A percentile compares a stretch with the other conserved stretches of the same genome.
These are phyloP conservation scores for Xylaria sp. DNA, from an alignment of 2,329 filamentous ascomycete species.

Conservation along the genomic window DNA sequence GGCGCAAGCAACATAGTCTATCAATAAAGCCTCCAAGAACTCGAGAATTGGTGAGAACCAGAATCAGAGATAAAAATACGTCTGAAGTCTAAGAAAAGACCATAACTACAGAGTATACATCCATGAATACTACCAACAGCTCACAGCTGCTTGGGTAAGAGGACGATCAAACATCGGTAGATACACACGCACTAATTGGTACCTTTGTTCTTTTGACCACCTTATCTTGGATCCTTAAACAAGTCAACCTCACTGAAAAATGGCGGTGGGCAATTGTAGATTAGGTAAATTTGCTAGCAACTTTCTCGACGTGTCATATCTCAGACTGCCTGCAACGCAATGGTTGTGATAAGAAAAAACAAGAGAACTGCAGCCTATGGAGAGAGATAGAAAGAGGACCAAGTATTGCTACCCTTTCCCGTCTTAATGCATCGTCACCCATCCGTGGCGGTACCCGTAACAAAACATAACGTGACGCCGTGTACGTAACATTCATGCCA, in stretches of 20 bases:
- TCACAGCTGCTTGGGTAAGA: background rate
- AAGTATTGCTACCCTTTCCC: slow-evolving; percentile 43
- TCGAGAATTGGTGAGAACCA: too few species aligned
- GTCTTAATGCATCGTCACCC: slow-evolving; percentile 46
- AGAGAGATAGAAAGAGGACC: slow-evolving; percentile 39
- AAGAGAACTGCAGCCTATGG: slow-evolving; percentile 44
- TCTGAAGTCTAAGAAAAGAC: background rate
- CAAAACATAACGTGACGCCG: slow-evolving; percentile 48
- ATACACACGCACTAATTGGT: slow-evolving; percentile 3
- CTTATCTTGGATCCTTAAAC: background rate
- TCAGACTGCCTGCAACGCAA: slow-evolving; percentile 38
- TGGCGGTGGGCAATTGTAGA: slow-evolving; percentile 39
- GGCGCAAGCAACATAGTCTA: background rate
- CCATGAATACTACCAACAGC: background rate
- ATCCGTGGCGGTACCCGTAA: slow-evolving; percentile 41
- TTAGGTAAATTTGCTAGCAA: slow-evolving; percentile 42
- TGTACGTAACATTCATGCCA: slow-evolving; percentile 53
- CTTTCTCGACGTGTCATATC: slow-evolving; percentile 42
- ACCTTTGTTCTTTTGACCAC: background rate
- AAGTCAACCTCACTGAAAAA: slow-evolving; percentile 6
- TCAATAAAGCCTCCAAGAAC: background rate
- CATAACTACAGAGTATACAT: background rate
- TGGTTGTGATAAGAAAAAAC: slow-evolving; percentile 39
- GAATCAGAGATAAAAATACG: background rate
- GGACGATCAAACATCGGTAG: slow-evolving; percentile 14